Conservation (phyloP, 352 stramenopile genomes). For the Pythium aquatile region DNA sequence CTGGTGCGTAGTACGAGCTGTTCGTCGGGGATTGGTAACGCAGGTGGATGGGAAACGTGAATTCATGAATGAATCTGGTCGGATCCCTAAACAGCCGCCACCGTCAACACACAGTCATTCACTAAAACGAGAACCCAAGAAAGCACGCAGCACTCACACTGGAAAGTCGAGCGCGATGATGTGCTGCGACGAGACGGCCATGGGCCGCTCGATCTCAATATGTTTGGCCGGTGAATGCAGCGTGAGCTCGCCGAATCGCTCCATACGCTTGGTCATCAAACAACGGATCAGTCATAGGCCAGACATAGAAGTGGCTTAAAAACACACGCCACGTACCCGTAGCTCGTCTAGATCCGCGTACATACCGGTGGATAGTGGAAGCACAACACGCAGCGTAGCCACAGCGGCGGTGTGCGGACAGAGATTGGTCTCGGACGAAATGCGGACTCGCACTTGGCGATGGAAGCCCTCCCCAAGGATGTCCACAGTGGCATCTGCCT, state of each 20-base stretch:
- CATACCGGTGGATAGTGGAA: constrained; percentile 27
- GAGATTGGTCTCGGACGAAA: not conserved
- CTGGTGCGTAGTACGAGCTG: constrained; percentile 21
- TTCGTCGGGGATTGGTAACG: constrained; percentile 38
- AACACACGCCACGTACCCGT: constrained; percentile 19
- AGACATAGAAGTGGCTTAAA: not conserved
- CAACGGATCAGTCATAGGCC: not conserved
- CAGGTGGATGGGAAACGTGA: constrained; percentile 34
- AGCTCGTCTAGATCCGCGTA: constrained; percentile 45
- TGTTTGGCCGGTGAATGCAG: constrained; percentile 29
- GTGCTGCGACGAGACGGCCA: constrained; percentile 28
- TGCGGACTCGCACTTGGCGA: constrained; percentile 9
- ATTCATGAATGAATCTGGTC: not conserved
- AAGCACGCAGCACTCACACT: constrained; percentile 15
- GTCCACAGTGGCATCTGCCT: not conserved
- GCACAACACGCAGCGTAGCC: constrained; percentile 11
- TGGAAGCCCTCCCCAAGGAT: constrained; percentile 28
- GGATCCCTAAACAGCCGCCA: not conserved
- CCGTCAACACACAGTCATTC: not conserved
- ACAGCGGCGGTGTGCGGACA: not conserved
- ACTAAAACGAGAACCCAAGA: not conserved
- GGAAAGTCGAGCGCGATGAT: constrained; percentile 25
- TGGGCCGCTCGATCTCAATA: constrained; percentile 34
- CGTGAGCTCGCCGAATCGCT: constrained; percentile 31
- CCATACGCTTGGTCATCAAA: constrained; percentile 23